Percentiles rank a stretch among this genome's conserved stretches.
phyloP scores from a whole-genome alignment of 164 flowering plant species.

The Hamamelis virginiana region DNA sequence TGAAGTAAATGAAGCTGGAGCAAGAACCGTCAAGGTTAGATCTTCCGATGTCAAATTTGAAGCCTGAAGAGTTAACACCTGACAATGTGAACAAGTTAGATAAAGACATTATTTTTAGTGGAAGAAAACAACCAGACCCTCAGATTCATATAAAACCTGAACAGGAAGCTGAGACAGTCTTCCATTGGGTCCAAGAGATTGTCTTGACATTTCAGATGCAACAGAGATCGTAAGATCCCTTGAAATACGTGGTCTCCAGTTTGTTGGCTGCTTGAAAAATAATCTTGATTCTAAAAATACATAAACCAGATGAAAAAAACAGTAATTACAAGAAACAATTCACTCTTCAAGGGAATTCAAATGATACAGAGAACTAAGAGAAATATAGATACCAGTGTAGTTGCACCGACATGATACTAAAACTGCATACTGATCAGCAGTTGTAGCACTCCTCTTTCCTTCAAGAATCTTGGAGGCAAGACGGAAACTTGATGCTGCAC shows the following conservation, averaged over 20 bases:
- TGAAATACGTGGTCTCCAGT: slow-evolving; percentile 76
- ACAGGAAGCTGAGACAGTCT: slow-evolving; percentile 73
- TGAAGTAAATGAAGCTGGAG: slow-evolving; percentile 87
- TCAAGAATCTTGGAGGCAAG: slow-evolving; percentile 35
- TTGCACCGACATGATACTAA: slow-evolving; percentile 93
- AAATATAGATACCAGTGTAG: slow-evolving; percentile 64
- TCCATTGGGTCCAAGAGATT: slow-evolving; percentile 45
- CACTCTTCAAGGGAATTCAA: background rate
- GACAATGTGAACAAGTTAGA: slow-evolving; percentile 27
- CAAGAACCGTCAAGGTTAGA: slow-evolving; percentile 87
- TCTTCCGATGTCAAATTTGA: slow-evolving; percentile 90
- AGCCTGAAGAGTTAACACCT: slow-evolving; percentile 95
- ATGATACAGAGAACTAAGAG: slow-evolving; percentile 3
- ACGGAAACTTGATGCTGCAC: slow-evolving; percentile 38
- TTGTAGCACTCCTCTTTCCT: slow-evolving; percentile 35
- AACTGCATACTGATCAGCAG: slow-evolving; percentile 68
- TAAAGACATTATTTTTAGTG: slow-evolving; percentile 2
- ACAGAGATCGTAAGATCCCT: slow-evolving; percentile 93
- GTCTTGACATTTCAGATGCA: slow-evolving; percentile 82
- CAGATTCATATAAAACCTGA: slow-evolving; percentile 51
- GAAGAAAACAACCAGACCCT: background rate
- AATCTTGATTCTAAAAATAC: slow-evolving; percentile 65
- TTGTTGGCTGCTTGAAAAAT: slow-evolving; percentile 79
- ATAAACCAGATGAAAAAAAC: background rate
- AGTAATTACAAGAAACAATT: background rate